A percentile compares a stretch with the other conserved stretches of the same genome.
Evolutionary conservation across 441 rosid genomes (phyloP).

Genomic region (Capsella rubella): DNA sequence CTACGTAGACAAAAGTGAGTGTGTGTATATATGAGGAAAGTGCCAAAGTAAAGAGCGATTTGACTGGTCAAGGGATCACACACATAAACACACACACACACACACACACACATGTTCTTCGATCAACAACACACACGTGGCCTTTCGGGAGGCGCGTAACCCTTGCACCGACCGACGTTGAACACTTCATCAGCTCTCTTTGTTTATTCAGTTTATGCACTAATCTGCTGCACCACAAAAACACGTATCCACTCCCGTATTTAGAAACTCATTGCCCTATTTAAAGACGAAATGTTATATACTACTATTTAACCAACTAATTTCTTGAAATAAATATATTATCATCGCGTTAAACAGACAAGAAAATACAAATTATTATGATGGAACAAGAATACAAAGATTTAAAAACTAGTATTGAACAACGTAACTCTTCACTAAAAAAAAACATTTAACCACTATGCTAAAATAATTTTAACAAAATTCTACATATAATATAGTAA

Average conservation of each 20-base stretch:
- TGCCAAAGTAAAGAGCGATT: constrained; percentile 23
- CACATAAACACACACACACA: neutral
- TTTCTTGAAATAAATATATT: neutral
- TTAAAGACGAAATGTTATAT: neutral
- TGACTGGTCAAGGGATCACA: constrained; percentile 43
- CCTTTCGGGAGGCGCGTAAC: constrained; percentile 31
- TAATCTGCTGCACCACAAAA: constrained; percentile 28
- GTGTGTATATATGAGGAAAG: constrained; percentile 13
- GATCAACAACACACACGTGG: constrained; percentile 40
- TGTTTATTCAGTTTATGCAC: constrained; percentile 1
- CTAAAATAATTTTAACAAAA: neutral
- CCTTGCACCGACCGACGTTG: constrained; percentile 33
- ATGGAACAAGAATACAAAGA: neutral
- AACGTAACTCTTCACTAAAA: neutral
- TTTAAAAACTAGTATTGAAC: neutral
- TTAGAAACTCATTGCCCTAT: neutral
- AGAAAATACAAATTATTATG: neutral
- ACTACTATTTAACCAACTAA: neutral
- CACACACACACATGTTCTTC: constrained; percentile 37
- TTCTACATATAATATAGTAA: neutral
- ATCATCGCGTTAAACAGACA: neutral
- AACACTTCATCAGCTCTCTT: constrained; percentile 10
- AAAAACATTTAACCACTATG: neutral
- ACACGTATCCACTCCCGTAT: constrained; percentile 3
- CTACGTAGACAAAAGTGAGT: neutral